Percentiles rank a stretch among this genome's conserved stretches.
These are phyloP conservation scores for Cicer cuneatum DNA, from an alignment of 306 rosid species.

Conservation along the genomic window DNA sequence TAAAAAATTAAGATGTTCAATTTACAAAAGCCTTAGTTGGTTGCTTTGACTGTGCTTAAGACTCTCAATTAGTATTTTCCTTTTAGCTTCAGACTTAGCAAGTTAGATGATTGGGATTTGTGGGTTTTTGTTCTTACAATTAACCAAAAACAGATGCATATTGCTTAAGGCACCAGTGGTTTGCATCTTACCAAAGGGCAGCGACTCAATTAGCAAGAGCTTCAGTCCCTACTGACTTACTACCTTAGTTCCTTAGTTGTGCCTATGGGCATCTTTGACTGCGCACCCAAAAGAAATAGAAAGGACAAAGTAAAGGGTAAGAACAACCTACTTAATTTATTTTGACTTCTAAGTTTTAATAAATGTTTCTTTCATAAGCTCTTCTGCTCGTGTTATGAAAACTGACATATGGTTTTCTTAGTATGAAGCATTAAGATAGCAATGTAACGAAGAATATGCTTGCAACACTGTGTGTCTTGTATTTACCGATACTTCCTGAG, in stretches of 20 bases:
- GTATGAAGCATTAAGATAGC: slow-evolving; percentile 16
- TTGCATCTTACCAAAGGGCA: slow-evolving; percentile 2
- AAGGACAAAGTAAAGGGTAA: slow-evolving; percentile 3
- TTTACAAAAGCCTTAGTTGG: slow-evolving; percentile 15
- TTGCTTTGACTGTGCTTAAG: slow-evolving; percentile 5
- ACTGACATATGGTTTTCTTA: slow-evolving; percentile 26
- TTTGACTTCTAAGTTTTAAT: background rate
- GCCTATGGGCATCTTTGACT: background rate
- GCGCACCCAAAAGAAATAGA: slow-evolving; percentile 25
- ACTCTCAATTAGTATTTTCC: background rate
- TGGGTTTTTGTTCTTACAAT: background rate
- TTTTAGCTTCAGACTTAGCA: background rate
- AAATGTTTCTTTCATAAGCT: slow-evolving; percentile 23
- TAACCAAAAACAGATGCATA: slow-evolving; percentile 1
- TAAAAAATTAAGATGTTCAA: slow-evolving; percentile 9
- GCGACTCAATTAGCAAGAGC: slow-evolving; percentile 11
- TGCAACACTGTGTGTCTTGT: slow-evolving; percentile 10
- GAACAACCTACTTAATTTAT: slow-evolving; percentile 6
- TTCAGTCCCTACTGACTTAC: background rate
- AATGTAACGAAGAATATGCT: background rate
- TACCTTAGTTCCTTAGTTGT: slow-evolving; percentile 1
- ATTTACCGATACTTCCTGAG: background rate
- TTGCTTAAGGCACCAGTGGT: background rate
- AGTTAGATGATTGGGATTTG: background rate
- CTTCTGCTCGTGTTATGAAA: slow-evolving; percentile 12